Base-by-base conservation (phyloP, 306 rosid genomes). In the Gastrolobium villosum region DNA sequence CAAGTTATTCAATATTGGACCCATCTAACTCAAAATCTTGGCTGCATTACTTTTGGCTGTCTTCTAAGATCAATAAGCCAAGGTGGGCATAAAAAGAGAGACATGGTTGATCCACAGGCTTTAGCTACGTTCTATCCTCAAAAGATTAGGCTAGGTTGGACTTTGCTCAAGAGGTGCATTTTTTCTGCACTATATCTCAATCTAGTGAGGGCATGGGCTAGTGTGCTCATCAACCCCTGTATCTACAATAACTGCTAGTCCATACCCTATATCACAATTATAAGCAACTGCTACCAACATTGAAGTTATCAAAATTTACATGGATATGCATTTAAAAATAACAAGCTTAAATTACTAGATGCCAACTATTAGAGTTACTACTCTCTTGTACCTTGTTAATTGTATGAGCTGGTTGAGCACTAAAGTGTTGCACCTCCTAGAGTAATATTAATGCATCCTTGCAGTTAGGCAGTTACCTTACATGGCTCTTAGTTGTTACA, bases 301-400 rank as follows among this genome's bases (percentile, higher is more conserved):
- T 39, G 49, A 30, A 15, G 49, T 37, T 10, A 70, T 46, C 8
- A 61, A 70, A 79, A 61, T 61, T 70, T 67, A 39, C 13, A 70
- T 13, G 40, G 53, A 30, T 41, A 46, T 15, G 5, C 72, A 50
- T 50, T 65, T 39, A 57, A 40, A 46, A 56, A n/a, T 39, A 69
- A 36, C 54, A 54, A 65, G 2, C 35, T 37, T 40, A 60, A 60
- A n/a, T n/a, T n/a, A n/a, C n/a, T n/a, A n/a, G n/a, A n/a, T n/a
- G n/a, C n/a, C n/a, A n/a, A n/a, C n/a, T n/a, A n/a, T n/a, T n/a
- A n/a, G n/a, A n/a, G n/a, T n/a, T n/a, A n/a, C n/a, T n/a, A n/a
- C n/a, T n/a, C n/a, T n/a, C n/a, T n/a, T n/a, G n/a, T n/a, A n/a
- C n/a, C n/a, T n/a, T n/a, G n/a, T n/a, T n/a, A n/a, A n/a, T n/a